A percentile compares a stretch with the other conserved stretches of the same genome.
Conservation (phyloP, 805 yeast species). For the Candida ascalaphidarum region DNA sequence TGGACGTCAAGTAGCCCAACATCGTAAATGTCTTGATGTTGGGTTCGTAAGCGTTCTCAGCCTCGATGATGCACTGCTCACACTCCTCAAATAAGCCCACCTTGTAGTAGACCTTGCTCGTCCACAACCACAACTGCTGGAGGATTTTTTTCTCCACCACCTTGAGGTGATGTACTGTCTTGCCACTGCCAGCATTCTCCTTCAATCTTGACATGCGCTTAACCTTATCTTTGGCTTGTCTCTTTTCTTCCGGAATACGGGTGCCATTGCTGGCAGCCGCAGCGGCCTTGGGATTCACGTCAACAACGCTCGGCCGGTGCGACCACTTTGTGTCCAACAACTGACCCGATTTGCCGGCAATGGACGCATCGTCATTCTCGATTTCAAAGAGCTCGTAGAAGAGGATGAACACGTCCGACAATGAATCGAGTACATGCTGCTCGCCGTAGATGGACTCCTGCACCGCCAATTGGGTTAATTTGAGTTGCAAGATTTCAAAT, state of each 20-base stretch:
- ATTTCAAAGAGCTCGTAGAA: constrained; percentile 40
- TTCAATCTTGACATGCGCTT: constrained; percentile 8
- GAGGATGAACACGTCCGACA: constrained; percentile 60
- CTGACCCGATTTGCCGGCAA: neutral
- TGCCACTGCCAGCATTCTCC: neutral
- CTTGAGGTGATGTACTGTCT: neutral
- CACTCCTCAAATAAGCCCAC: constrained; percentile 51
- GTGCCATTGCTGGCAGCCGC: constrained; percentile 2
- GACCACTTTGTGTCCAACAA: constrained; percentile 21
- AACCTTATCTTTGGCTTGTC: constrained; percentile 12
- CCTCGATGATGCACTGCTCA: constrained; percentile 65
- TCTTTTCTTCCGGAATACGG: constrained; percentile 4
- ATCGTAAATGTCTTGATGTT: constrained; percentile 42
- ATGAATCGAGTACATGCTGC: constrained; percentile 46
- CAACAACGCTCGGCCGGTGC: constrained; percentile 34
- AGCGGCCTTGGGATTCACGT: constrained; percentile 11
- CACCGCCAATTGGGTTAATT: constrained; percentile 67
- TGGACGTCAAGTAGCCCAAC: constrained; percentile 38
- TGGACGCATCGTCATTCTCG: no score
- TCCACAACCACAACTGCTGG: constrained; percentile 69
- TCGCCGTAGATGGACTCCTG: constrained; percentile 54
- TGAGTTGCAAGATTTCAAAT: constrained; percentile 55
- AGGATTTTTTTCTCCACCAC: constrained; percentile 28
- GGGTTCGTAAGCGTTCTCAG: constrained; percentile 41
- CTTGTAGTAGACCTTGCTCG: constrained; percentile 54